Evolutionary conservation across 2,329 filamentous ascomycete species (phyloP), one percentile per base, ranked within the genome.

Genomic region (Penicillium glabrum): DNA sequence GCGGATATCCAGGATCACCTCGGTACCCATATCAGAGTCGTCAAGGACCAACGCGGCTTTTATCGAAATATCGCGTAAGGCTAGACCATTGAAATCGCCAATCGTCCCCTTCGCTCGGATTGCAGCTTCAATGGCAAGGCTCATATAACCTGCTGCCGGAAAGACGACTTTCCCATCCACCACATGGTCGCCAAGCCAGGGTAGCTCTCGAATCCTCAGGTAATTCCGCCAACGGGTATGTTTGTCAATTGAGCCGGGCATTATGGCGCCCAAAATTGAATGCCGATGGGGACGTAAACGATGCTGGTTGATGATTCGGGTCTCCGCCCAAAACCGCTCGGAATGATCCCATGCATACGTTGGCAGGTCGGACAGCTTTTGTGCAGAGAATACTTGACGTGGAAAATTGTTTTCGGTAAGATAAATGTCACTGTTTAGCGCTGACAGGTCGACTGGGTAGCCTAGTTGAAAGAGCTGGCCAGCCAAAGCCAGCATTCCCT

Each of bases 151-250:
- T 1, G 66, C 65, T 3, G 59, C 63, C 2, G 69, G 69, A 53
- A 64, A 70, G 10, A 70, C 55, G 24, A 66, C 59, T 1, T 59
- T 55, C 2, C 60, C 63, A 3, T 57, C 56, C 1, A 69, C 56
- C 16, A 75, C 66, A 51, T 83, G 80, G 54, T 83, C 77, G 0
- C 67, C 65, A 5, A 82, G 60, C 82, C 82, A 83, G 11, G 67
- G 68, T 31, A 59, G 47, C 16, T 69, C 64, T 0, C 57, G 61
- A 65, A 53, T 64, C 9, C 29, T 9, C 29, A 33, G 11, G 29
- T 33, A 33, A 11, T 33, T 33, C 29, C 29, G 29, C 29, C 29
- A 33, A 33, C 29, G 29, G 2, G 29, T 33, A 33, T 33, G 29
- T 11, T 33, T 33, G 5, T 33, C 29, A 33, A 33, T 33, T 14